These are phyloP conservation scores for Melampsora larici-populina DNA, from an alignment of 1,284 basidiomycete species.

Conservation along the genomic window DNA sequence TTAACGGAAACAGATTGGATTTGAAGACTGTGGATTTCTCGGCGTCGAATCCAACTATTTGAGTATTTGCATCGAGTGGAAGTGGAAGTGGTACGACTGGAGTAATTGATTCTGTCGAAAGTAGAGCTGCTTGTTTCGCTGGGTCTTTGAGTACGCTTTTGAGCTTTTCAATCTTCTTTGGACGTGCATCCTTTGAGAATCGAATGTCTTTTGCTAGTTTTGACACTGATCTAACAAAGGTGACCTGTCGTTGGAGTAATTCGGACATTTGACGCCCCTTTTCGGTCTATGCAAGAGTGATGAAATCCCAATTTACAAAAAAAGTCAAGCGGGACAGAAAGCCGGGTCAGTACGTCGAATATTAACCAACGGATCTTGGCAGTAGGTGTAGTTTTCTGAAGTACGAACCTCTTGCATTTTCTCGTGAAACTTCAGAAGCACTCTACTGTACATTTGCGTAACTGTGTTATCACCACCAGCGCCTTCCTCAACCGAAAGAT, in stretches of 20 bases:
- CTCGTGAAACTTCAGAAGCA: constrained; percentile 81
- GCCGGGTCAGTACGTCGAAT: background rate
- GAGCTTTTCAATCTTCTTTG: constrained; percentile 95
- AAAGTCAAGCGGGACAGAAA: background rate
- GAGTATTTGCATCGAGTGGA: constrained; percentile 79
- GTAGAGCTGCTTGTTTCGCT: constrained; percentile 69
- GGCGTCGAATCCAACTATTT: constrained; percentile 76
- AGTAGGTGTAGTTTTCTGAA: background rate
- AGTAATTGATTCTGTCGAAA: constrained; percentile 66
- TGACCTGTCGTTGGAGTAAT: constrained; percentile 75
- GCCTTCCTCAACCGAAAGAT: constrained; percentile 78
- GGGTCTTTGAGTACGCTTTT: constrained; percentile 75
- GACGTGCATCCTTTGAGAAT: constrained; percentile 82
- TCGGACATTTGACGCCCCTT: constrained; percentile 74
- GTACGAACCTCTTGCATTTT: constrained; percentile 72
- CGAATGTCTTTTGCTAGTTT: constrained; percentile 80
- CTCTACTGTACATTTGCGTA: constrained; percentile 85
- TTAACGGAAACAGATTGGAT: constrained; percentile 87
- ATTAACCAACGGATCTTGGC: background rate
- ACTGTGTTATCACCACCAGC: constrained; percentile 67
- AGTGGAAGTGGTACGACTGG: constrained; percentile 55
- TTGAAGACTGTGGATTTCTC: constrained; percentile 97
- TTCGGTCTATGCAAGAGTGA: constrained; percentile 59
- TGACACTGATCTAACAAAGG: constrained; percentile 77
- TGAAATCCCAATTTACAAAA: constrained; percentile 23